Percentiles rank a stretch among this genome's conserved stretches.
phyloP scores from a whole-genome alignment of 441 rosid species.

The Syzygium syzygioides region DNA sequence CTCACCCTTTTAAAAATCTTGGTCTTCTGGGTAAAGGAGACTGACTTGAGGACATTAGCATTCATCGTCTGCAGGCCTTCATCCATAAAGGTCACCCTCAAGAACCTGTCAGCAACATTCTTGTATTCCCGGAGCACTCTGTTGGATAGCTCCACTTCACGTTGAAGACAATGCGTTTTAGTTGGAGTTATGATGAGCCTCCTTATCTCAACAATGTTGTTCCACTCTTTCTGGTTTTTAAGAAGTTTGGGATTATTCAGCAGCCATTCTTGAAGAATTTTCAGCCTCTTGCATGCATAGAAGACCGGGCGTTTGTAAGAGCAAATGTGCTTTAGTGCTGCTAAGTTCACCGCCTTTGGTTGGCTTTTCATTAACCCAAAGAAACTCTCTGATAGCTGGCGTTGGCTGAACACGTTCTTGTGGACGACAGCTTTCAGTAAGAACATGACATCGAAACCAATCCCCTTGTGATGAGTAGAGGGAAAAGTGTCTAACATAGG shows the following conservation, averaged over 20 bases:
- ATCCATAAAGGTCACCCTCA: slow-evolving; percentile 89
- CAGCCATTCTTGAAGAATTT: slow-evolving; percentile 63
- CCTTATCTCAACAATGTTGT: slow-evolving; percentile 59
- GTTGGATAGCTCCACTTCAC: slow-evolving; percentile 87
- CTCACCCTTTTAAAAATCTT: slow-evolving; percentile 63
- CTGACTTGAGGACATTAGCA: slow-evolving; percentile 44
- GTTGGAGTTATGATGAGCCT: slow-evolving; percentile 81
- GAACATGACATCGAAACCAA: slow-evolving; percentile 61
- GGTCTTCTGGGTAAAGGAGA: slow-evolving; percentile 58
- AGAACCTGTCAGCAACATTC: slow-evolving; percentile 53
- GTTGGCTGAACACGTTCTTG: slow-evolving; percentile 60
- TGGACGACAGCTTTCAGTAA: slow-evolving; percentile 70
- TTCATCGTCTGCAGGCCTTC: slow-evolving; percentile 78
- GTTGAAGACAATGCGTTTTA: slow-evolving; percentile 81
- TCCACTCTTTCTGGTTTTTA: slow-evolving; percentile 31
- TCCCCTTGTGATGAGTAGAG: slow-evolving; percentile 38
- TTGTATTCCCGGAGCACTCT: slow-evolving; percentile 71
- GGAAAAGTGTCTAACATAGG: slow-evolving; percentile 50
- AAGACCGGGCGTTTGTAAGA: slow-evolving; percentile 51
- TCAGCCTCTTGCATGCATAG: slow-evolving; percentile 51
- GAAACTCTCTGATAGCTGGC: slow-evolving; percentile 52
- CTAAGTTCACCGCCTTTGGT: slow-evolving; percentile 51
- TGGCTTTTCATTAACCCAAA: slow-evolving; percentile 57
- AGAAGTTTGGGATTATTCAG: slow-evolving; percentile 49
- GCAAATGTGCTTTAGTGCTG: slow-evolving; percentile 70